Conservation (phyloP, 306 rosid species). For the Malus sylvestris region DNA sequence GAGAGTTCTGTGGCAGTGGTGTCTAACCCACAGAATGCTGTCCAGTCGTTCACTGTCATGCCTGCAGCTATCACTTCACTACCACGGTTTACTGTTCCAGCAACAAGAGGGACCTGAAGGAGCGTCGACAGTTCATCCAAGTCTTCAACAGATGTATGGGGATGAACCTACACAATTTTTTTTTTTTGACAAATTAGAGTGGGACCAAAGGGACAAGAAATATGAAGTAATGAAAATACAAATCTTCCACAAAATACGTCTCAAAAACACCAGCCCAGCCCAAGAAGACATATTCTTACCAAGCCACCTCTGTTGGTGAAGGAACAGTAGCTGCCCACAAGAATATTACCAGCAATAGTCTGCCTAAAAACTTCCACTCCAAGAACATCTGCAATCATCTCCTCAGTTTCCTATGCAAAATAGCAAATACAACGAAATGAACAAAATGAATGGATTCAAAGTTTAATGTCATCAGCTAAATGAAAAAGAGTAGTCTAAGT, state of each 20-base stretch:
- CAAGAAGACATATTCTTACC: conserved; percentile 33
- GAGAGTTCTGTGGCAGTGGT: conserved; percentile 93
- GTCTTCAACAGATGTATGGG: conserved; percentile 87
- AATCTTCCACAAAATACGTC: background rate
- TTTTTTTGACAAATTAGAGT: background rate
- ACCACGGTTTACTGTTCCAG: conserved; percentile 86
- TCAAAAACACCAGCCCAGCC: background rate
- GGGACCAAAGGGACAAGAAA: background rate
- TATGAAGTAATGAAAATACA: background rate
- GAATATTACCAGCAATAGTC: conserved; percentile 83
- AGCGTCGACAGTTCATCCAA: conserved; percentile 90
- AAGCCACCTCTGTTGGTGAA: conserved; percentile 88
- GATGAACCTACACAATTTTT: conserved; percentile 64
- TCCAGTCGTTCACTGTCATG: conserved; percentile 85
- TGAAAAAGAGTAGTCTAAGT: background rate
- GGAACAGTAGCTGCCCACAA: conserved; percentile 86
- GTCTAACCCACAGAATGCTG: conserved; percentile 89
- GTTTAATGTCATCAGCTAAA: background rate
- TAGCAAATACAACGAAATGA: background rate
- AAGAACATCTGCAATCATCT: conserved; percentile 85
- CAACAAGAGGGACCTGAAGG: conserved; percentile 90
- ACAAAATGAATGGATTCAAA: too few species aligned
- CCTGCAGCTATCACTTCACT: conserved; percentile 90
- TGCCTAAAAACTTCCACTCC: conserved; percentile 97
- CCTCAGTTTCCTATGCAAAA: conserved; percentile 70